Conservation (phyloP, 192 early-diverging fungal genomes). For the Phycomyces nitens region DNA sequence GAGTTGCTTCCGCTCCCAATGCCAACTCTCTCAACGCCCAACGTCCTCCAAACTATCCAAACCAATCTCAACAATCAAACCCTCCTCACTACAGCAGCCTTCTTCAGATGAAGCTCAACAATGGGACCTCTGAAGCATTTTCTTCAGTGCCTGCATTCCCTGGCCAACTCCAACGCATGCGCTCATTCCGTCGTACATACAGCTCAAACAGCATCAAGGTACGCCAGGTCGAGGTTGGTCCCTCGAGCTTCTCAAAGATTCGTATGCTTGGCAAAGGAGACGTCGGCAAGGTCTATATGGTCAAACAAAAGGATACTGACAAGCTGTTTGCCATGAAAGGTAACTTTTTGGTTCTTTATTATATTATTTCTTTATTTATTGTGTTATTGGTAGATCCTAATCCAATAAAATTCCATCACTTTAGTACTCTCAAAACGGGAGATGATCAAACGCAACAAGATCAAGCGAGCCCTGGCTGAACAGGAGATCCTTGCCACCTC, state of each 20-base stretch:
- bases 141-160: constrained; percentile 1
- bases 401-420: background rate
- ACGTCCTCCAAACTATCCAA: constrained; percentile 1
- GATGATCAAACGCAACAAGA: constrained; percentile 98
- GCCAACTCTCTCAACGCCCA: constrained; percentile 28
- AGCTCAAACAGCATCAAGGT: constrained; percentile 82
- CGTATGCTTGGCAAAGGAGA: constrained; percentile 94
- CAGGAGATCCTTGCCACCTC: constrained; percentile 75
- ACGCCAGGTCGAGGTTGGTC: constrained; percentile 78
- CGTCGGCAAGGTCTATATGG: constrained; percentile 96
- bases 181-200: constrained; percentile 66
- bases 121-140: constrained; percentile 15
- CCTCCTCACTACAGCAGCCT: constrained; percentile 1
- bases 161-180: constrained; percentile 1
- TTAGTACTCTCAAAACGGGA: constrained; percentile 79
- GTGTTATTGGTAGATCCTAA: background rate
- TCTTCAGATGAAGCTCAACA: constrained; percentile 9
- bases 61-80: background rate
- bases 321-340: constrained; percentile 97
- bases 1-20: constrained; percentile 53
- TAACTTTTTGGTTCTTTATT: constrained; percentile 30
- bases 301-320: constrained; percentile 77
- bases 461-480: constrained; percentile 95
- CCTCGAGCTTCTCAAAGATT: constrained; percentile 88
- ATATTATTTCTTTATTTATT: background rate